Evolutionary conservation across 371 early-diverging fungal species (phyloP).

Genomic region (Synchytrium microbalum): DNA sequence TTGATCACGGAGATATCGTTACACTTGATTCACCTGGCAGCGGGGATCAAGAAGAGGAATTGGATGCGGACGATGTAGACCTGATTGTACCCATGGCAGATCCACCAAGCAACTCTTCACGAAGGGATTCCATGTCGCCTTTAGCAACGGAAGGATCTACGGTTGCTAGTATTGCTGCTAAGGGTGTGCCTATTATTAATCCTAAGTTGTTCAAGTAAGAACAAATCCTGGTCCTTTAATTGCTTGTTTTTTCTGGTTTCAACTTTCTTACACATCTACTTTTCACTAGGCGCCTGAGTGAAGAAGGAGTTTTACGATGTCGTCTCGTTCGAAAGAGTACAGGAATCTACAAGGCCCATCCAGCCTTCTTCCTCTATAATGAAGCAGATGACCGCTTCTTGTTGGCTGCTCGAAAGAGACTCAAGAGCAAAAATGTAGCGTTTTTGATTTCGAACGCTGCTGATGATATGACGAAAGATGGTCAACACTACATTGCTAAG

Average conservation of each 20-base stretch:
- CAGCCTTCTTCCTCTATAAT: conserved; percentile 40
- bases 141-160: neutral
- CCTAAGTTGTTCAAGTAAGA: neutral
- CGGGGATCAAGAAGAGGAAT: neutral
- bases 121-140: neutral
- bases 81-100: neutral
- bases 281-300: conserved; percentile 21
- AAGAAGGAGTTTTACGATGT: conserved; percentile 35
- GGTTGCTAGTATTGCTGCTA: neutral
- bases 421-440: conserved; percentile 34
- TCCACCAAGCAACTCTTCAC: neutral
- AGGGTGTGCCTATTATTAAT: neutral
- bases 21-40: neutral
- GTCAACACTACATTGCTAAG: conserved; percentile 41
- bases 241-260: neutral
- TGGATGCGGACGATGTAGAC: too few species aligned
- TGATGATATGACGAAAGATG: conserved; percentile 40
- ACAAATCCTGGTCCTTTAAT: too few species aligned
- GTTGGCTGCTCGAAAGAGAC: conserved; percentile 37
- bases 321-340: conserved; percentile 35
- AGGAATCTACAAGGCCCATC: conserved; percentile 32
- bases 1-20: neutral
- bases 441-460: conserved; percentile 37
- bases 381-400: conserved; percentile 38
- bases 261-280: neutral